A percentile compares a stretch with the other conserved stretches of the same genome.
These are phyloP conservation scores for Blattamonas nauphoetae DNA, from an alignment of 78 protist genomes.

Conservation along the genomic window DNA sequence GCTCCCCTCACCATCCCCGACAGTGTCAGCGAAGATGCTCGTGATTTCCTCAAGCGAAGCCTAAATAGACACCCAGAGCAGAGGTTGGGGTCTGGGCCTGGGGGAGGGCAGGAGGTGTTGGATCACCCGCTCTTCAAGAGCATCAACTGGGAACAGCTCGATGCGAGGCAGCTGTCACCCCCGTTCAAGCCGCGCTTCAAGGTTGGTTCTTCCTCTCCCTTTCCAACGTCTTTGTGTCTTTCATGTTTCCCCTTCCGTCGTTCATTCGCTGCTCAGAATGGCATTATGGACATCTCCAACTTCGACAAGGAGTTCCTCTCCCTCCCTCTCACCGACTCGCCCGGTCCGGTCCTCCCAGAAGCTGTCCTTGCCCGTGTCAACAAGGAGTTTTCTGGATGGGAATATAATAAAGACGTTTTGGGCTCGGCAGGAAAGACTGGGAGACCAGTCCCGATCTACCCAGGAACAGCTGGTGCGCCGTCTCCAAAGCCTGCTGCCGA, in stretches of 20 bases:
- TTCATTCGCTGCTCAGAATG: neutral
- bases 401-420: neutral
- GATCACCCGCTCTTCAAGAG: neutral
- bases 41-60: neutral
- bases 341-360: neutral
- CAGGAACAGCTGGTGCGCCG: too few species aligned
- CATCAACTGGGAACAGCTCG: conserved; percentile 5
- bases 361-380: neutral
- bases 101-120: conserved; percentile 10
- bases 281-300: neutral
- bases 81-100: conserved; percentile 11
- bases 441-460: too few species aligned
- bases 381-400: neutral
- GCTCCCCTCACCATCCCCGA: neutral
- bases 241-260: neutral
- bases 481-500: too few species aligned
- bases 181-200: conserved; percentile 7
- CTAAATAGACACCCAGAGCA: neutral
- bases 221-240: neutral
- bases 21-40: neutral
- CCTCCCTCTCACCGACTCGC: neutral
- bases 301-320: neutral
- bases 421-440: neutral
- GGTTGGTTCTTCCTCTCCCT: neutral
- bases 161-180: neutral